A percentile compares a stretch with the other conserved stretches of the same genome.
Evolutionary conservation across 495 filamentous ascomycete genomes (phyloP).

Genomic region (Cercophora sp.): DNA sequence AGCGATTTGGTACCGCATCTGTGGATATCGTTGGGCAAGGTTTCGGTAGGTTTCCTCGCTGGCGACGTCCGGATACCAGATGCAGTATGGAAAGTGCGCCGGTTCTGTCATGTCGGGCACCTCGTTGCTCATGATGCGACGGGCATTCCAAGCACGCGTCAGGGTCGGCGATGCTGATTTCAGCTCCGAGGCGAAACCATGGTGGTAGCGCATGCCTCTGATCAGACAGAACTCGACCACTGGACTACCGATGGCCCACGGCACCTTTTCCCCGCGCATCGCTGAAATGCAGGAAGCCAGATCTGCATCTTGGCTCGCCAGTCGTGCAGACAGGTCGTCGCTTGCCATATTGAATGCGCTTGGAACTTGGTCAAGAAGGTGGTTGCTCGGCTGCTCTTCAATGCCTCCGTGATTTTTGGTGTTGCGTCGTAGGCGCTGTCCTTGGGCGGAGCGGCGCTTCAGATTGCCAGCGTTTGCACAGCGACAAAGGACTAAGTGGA

Average conservation of each 20-base stretch:
- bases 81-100: slow-evolving; percentile 37
- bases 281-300: slow-evolving; percentile 5
- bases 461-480: too few relatives aligned
- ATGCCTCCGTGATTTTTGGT: neutral
- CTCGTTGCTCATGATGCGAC: slow-evolving; percentile 36
- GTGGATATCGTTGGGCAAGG: slow-evolving; percentile 16
- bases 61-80: slow-evolving; percentile 39
- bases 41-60: slow-evolving; percentile 32
- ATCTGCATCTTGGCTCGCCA: slow-evolving; percentile 2
- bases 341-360: neutral
- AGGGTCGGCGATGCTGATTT: slow-evolving; percentile 8
- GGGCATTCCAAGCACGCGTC: slow-evolving; percentile 33
- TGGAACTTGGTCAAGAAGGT: too few relatives aligned
- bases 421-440: neutral
- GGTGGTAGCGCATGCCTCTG: slow-evolving; percentile 25
- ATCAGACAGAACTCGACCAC: slow-evolving; percentile 17
- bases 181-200: slow-evolving; percentile 22
- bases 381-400: too few relatives aligned
- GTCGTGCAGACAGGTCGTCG: slow-evolving; percentile 1
- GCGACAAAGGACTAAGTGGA: too few relatives aligned
- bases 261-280: slow-evolving; percentile 15
- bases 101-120: slow-evolving; percentile 29
- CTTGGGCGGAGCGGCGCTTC: too few relatives aligned
- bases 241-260: slow-evolving; percentile 10
- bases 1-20: slow-evolving; percentile 17